A percentile compares a stretch with the other conserved stretches of the same genome.
These are phyloP conservation scores for Bromus sterilis DNA, from an alignment of 176 grass and related monocot genomes.

Conservation along the genomic window DNA sequence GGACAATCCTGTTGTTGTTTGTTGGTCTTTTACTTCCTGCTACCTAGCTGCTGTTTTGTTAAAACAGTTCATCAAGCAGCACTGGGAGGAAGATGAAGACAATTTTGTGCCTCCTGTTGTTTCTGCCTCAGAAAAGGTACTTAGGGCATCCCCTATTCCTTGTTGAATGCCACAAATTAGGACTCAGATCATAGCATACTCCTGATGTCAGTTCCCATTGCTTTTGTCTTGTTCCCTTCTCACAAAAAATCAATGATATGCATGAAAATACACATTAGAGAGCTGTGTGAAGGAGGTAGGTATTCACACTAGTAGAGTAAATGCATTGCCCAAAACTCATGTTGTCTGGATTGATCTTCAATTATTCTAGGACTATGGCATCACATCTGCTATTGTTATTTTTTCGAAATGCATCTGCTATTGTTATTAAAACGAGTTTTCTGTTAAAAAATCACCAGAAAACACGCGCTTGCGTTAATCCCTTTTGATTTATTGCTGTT, in stretches of 20 bases:
- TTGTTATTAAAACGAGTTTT: not conserved
- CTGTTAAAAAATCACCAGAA: not conserved
- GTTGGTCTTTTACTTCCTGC: constrained; percentile 45
- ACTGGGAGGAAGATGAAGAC: constrained; percentile 91
- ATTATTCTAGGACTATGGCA: not conserved
- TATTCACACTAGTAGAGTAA: not conserved
- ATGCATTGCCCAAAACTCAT: not conserved
- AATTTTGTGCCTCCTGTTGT: constrained; percentile 84
- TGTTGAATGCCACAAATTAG: not conserved
- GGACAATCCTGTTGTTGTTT: not conserved
- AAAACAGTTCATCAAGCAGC: constrained; percentile 95
- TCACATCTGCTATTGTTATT: not conserved
- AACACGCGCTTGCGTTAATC: not conserved
- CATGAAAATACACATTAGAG: not conserved
- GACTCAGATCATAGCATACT: not conserved
- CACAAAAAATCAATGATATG: not conserved
- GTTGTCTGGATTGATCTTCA: not conserved
- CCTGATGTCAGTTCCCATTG: not conserved
- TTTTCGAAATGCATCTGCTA: too few relatives aligned
- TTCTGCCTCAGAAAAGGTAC: constrained; percentile 79
- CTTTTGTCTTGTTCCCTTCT: not conserved
- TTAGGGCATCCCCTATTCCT: not conserved
- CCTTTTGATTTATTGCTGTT: not conserved
- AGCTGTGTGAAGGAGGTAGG: not conserved
- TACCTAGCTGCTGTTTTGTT: constrained; percentile 91